These are phyloP conservation scores for Penicillium concentricum DNA, from an alignment of 2,329 filamentous ascomycete genomes.

Conservation along the genomic window DNA sequence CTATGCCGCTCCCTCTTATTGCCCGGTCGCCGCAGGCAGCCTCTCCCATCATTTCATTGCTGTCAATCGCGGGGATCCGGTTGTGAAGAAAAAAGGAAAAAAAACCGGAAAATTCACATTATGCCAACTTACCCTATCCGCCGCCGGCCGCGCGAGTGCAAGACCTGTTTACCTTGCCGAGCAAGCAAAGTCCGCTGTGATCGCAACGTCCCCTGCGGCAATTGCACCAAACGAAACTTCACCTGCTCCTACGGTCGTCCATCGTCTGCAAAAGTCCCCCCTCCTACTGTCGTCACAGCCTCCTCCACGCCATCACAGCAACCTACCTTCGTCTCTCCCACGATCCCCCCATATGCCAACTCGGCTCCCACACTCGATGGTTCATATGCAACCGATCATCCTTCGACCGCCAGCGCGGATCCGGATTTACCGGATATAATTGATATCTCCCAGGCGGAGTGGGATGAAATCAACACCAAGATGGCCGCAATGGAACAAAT, in stretches of 20 bases:
- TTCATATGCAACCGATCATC: slow-evolving; percentile 20
- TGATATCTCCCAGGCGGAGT: slow-evolving; percentile 33
- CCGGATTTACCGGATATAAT: slow-evolving; percentile 28
- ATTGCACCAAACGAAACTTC: slow-evolving; percentile 44
- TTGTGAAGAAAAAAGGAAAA: slow-evolving; percentile 11
- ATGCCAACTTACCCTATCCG: slow-evolving; percentile 39
- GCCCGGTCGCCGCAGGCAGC: slow-evolving; percentile 15
- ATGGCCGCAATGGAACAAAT: slow-evolving; percentile 38
- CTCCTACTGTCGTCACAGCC: slow-evolving; percentile 12
- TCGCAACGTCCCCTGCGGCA: slow-evolving; percentile 41
- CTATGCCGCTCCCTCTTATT: slow-evolving; percentile 18
- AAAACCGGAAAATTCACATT: background rate
- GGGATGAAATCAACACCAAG: slow-evolving; percentile 38
- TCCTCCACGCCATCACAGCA: slow-evolving; percentile 16
- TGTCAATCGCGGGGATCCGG: slow-evolving; percentile 16
- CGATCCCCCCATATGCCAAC: slow-evolving; percentile 11
- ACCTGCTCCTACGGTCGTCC: slow-evolving; percentile 39
- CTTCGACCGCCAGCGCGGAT: slow-evolving; percentile 18
- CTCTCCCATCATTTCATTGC: slow-evolving; percentile 6
- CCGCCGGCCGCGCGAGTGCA: slow-evolving; percentile 40
- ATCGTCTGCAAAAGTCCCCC: slow-evolving; percentile 16
- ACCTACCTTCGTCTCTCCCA: slow-evolving; percentile 16
- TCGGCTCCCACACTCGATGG: slow-evolving; percentile 16
- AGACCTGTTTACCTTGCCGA: slow-evolving; percentile 52
- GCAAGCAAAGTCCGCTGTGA: slow-evolving; percentile 52